Evolutionary conservation across 2,329 filamentous ascomycete species (phyloP).

Genomic region (Epichloe hybrida): DNA sequence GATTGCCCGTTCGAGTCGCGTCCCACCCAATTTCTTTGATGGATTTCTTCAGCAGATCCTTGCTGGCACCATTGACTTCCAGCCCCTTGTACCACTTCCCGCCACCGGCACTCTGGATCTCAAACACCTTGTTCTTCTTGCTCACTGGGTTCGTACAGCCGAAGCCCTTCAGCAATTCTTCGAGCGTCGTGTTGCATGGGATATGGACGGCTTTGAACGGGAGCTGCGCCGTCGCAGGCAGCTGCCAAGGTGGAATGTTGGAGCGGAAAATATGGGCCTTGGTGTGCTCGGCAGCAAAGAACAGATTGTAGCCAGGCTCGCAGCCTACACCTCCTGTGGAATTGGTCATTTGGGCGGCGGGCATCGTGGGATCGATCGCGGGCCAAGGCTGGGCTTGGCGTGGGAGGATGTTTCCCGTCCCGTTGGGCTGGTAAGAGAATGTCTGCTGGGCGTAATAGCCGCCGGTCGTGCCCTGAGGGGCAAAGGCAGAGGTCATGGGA

Average conservation of each 20-base stretch:
- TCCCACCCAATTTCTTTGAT: constrained; percentile 49
- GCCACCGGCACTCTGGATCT: constrained; percentile 39
- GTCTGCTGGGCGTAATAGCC: constrained; percentile 16
- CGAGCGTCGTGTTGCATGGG: constrained; percentile 37
- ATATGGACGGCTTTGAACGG: constrained; percentile 38
- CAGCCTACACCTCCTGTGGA: constrained; percentile 42
- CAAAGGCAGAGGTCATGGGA: background rate
- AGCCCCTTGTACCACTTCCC: constrained; percentile 47
- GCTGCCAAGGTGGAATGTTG: constrained; percentile 38
- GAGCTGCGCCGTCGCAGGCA: constrained; percentile 27
- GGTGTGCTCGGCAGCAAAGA: constrained; percentile 44
- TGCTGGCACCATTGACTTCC: constrained; percentile 35
- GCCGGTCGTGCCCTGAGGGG: constrained; percentile 3
- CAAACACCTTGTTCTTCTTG: constrained; percentile 43
- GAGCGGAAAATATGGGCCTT: constrained; percentile 46
- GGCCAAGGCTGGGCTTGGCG: constrained; percentile 31
- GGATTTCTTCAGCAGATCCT: constrained; percentile 32
- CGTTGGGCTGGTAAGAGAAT: constrained; percentile 25
- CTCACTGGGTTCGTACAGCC: constrained; percentile 37
- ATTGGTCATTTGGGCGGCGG: constrained; percentile 42
- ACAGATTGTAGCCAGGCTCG: constrained; percentile 50
- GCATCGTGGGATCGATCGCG: constrained; percentile 28
- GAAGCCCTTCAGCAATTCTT: constrained; percentile 43
- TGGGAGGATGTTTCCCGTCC: constrained; percentile 19
- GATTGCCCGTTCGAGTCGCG: constrained; percentile 30